Evolutionary conservation across 208 protist species (phyloP).

Genomic region (Phytomonas francai): DNA sequence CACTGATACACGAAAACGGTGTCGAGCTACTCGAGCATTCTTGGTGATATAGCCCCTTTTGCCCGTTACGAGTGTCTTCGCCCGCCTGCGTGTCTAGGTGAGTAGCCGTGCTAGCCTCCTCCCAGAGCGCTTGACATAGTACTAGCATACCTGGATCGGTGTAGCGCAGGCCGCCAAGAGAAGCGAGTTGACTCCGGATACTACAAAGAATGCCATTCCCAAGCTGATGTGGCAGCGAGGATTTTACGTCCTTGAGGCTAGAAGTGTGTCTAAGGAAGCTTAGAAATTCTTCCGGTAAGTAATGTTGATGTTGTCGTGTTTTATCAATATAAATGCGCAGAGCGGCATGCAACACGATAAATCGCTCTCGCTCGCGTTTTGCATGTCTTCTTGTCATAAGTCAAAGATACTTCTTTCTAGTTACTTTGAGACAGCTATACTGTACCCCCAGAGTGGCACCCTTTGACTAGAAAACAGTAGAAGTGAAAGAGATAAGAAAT

Average conservation of each 20-base stretch:
- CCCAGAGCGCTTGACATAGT: background rate
- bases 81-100: too few relatives aligned
- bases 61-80: too few relatives aligned
- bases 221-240: background rate
- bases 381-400: slow-evolving; percentile 6
- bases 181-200: slow-evolving; percentile 1
- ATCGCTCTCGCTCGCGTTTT: slow-evolving; percentile 1
- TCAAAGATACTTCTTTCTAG: background rate
- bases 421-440: too few relatives aligned
- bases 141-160: background rate
- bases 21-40: background rate
- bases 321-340: background rate
- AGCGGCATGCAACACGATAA: slow-evolving; percentile 5
- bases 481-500: too few relatives aligned
- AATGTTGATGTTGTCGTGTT: background rate
- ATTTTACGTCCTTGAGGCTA: background rate
- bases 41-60: too few relatives aligned
- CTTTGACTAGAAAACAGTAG: too few relatives aligned
- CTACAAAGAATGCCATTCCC: background rate
- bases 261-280: background rate
- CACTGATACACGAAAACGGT: background rate
- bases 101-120: too few relatives aligned
- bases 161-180: slow-evolving; percentile 4
- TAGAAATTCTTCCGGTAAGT: background rate
- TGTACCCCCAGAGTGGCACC: too few relatives aligned